A percentile compares a stretch with the other conserved stretches of the same genome.
phyloP scores from a whole-genome alignment of 441 rosid genomes.

The Mallotus repandus region DNA sequence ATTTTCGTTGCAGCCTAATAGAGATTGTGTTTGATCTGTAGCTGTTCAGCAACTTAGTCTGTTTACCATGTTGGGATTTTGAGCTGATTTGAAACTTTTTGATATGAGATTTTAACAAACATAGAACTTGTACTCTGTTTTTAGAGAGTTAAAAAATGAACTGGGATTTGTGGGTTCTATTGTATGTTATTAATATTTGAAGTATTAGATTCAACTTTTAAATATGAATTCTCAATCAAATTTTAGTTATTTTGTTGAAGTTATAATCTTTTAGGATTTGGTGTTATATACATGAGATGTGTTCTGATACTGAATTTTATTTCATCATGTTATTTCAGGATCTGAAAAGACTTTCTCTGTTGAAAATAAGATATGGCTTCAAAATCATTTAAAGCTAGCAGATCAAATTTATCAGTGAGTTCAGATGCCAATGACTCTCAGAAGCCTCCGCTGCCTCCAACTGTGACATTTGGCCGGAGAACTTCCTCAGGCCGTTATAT shows the following conservation, averaged over 20 bases:
- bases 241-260: not conserved
- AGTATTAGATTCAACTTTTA: not conserved
- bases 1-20: constrained; percentile 2
- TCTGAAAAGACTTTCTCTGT: constrained; percentile 22
- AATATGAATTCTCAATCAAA: not conserved
- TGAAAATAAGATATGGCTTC: constrained; percentile 54
- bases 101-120: too few species aligned
- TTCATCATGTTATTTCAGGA: constrained; percentile 36
- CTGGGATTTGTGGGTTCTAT: not conserved
- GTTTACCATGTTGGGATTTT: not conserved
- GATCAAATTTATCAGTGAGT: constrained; percentile 54
- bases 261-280: constrained; percentile 10
- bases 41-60: not conserved
- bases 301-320: constrained; percentile 18
- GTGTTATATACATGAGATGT: not conserved
- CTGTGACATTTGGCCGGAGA: constrained; percentile 67
- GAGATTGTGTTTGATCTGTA: constrained; percentile 14
- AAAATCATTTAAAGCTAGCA: constrained; percentile 49
- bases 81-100: not conserved
- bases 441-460: constrained; percentile 58
- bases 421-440: constrained; percentile 58
- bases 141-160: not conserved
- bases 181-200: not conserved
- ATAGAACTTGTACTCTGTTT: too few species aligned
- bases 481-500: constrained; percentile 84